Percentiles rank a stretch among this genome's conserved stretches.
These are phyloP conservation scores for Sugiyamaella castrensis DNA, from an alignment of 1,139 yeast genomes.

Conservation along the genomic window DNA sequence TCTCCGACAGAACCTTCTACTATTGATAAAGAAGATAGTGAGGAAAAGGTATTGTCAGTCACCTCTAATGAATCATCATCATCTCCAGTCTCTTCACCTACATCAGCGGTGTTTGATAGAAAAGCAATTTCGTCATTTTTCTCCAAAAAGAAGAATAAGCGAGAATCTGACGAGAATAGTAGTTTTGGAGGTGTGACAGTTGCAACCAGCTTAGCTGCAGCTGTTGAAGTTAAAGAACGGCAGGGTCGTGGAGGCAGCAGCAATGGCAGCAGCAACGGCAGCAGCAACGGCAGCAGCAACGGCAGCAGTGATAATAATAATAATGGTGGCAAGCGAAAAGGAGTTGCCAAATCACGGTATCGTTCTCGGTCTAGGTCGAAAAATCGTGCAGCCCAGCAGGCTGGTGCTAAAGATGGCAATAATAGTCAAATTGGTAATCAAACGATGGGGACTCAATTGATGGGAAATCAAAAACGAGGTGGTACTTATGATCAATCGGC, in stretches of 20 bases:
- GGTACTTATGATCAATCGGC: neutral
- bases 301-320: conserved; percentile 15
- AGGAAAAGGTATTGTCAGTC: too few species aligned
- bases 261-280: conserved; percentile 17
- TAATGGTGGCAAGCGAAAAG: conserved; percentile 2
- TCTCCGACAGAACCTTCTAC: neutral
- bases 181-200: neutral
- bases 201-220: neutral
- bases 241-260: conserved; percentile 5
- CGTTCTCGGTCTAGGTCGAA: conserved; percentile 16
- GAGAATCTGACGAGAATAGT: conserved; percentile 15
- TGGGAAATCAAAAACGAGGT: conserved; percentile 8
- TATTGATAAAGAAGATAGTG: neutral
- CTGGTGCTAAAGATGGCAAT: conserved; percentile 7
- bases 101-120: conserved; percentile 14
- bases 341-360: conserved; percentile 15
- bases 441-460: conserved; percentile 1
- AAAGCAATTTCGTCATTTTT: conserved; percentile 25
- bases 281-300: conserved; percentile 7
- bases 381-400: conserved; percentile 4
- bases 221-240: neutral
- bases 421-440: neutral
- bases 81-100: conserved; percentile 3
- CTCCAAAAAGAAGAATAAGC: conserved; percentile 23
- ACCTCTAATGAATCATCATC: conserved; percentile 9